Evolutionary conservation across 169 alveolate species (phyloP).

Genomic region (Plasmodium reichenowi): DNA sequence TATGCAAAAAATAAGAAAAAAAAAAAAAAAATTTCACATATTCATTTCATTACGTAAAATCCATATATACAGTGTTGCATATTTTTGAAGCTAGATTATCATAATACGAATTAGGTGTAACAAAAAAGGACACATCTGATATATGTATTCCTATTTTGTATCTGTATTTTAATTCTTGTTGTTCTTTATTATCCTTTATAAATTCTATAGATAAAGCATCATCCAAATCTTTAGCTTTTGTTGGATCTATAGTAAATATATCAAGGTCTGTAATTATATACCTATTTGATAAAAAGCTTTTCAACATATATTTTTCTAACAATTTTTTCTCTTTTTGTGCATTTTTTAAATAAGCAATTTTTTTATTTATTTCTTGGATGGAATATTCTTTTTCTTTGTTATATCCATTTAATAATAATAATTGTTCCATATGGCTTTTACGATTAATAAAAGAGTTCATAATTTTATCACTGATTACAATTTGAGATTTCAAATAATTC

Average conservation of each 20-base stretch:
- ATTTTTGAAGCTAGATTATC: conserved; percentile 96
- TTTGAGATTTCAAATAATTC: conserved; percentile 27
- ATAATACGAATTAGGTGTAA: conserved; percentile 92
- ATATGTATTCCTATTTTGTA: conserved; percentile 97
- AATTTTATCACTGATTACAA: conserved; percentile 15
- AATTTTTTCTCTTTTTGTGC: conserved; percentile 5
- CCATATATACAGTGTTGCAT: conserved; percentile 94
- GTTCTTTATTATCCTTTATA: conserved; percentile 82
- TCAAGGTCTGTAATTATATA: conserved; percentile 71
- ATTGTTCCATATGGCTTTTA: background rate
- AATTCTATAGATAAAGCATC: conserved; percentile 96
- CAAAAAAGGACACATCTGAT: conserved; percentile 98
- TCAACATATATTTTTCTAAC: conserved; percentile 58
- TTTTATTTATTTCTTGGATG: background rate
- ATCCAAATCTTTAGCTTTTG: conserved; percentile 98
- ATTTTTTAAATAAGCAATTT: conserved; percentile 37
- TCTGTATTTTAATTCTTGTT: conserved; percentile 76
- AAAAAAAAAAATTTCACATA: background rate
- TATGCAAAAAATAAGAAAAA: background rate
- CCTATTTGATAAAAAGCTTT: conserved; percentile 39
- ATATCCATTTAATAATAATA: background rate
- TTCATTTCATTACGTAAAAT: conserved; percentile 84
- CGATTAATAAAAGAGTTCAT: conserved; percentile 23
- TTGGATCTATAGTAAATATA: conserved; percentile 95
- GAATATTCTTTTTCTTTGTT: background rate